These are phyloP conservation scores for Suhomyces panamericanus DNA, from an alignment of 1,139 yeast genomes.

Conservation along the genomic window DNA sequence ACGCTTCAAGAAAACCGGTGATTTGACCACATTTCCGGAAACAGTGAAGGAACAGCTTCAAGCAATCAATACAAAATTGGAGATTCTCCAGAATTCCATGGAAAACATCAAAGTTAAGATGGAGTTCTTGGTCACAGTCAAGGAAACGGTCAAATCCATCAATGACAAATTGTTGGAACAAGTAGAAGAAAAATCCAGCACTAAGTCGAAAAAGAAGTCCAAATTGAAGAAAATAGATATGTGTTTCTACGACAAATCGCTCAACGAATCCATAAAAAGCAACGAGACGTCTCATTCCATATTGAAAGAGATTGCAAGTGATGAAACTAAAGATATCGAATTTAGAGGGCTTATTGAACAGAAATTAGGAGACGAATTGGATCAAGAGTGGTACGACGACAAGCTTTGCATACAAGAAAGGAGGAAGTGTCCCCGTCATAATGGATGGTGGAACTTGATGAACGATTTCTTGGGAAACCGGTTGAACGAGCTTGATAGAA, in stretches of 20 bases:
- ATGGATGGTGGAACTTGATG: conserved; percentile 61
- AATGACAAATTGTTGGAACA: conserved; percentile 33
- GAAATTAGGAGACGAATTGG: conserved; percentile 19
- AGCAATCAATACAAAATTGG: conserved; percentile 24
- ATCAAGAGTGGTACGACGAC: conserved; percentile 22
- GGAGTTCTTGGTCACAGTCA: conserved; percentile 29
- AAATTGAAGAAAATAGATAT: conserved; percentile 29
- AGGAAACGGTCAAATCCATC: conserved; percentile 37
- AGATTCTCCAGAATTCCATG: conserved; percentile 21
- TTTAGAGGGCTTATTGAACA: conserved; percentile 21
- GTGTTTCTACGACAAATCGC: conserved; percentile 32
- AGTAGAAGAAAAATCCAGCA: conserved; percentile 16
- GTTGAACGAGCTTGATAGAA: conserved; percentile 24
- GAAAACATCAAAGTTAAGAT: conserved; percentile 20
- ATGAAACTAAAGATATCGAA: conserved; percentile 5
- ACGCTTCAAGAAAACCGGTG: conserved; percentile 33
- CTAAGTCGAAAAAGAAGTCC: conserved; percentile 25
- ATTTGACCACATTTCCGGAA: conserved; percentile 32
- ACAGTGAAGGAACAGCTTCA: conserved; percentile 26
- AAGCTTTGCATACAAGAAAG: conserved; percentile 59
- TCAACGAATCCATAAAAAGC: conserved; percentile 2
- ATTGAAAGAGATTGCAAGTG: conserved; percentile 3
- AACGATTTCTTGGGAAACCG: conserved; percentile 9
- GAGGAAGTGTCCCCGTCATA: conserved; percentile 64
- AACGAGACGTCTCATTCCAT: background rate